Evolutionary conservation across 352 stramenopile genomes (phyloP).

Genomic region (Phytophthora syringae): DNA sequence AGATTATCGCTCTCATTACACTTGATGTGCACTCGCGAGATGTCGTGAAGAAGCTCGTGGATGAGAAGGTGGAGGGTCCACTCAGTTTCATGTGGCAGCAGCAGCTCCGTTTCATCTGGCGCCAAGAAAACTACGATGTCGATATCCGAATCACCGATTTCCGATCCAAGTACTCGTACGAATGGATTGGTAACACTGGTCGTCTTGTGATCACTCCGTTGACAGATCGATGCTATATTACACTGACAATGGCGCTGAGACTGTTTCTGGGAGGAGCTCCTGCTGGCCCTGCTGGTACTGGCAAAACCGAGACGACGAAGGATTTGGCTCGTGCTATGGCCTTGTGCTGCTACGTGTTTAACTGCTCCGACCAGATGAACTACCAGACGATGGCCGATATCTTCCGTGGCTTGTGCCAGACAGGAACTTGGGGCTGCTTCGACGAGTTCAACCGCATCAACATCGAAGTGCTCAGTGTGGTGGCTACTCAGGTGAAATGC

Average conservation of each 20-base stretch:
- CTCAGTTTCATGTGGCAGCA: constrained; percentile 91
- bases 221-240: constrained; percentile 98
- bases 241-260: constrained; percentile 95
- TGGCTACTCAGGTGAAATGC: constrained; percentile 87
- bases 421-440: constrained; percentile 89
- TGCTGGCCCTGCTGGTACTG: constrained; percentile 93
- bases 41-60: constrained; percentile 91
- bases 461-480: constrained; percentile 88
- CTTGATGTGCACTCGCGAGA: constrained; percentile 96
- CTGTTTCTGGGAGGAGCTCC: constrained; percentile 96
- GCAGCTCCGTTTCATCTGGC: constrained; percentile 89
- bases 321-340: constrained; percentile 87
- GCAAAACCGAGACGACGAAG: constrained; percentile 91
- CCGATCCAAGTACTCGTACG: constrained; percentile 93
- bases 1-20: constrained; percentile 96
- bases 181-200: constrained; percentile 91
- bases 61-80: constrained; percentile 90
- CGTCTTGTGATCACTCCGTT: constrained; percentile 96
- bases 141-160: constrained; percentile 98
- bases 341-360: constrained; percentile 91
- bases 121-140: constrained; percentile 95
- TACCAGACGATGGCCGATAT: constrained; percentile 92
- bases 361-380: constrained; percentile 92
- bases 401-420: constrained; percentile 86
- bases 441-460: constrained; percentile 92